Percentiles rank a stretch among this genome's conserved stretches.
These are phyloP conservation scores for Penicillium dipodomyicola DNA, from an alignment of 495 filamentous ascomycete genomes.

Conservation along the genomic window DNA sequence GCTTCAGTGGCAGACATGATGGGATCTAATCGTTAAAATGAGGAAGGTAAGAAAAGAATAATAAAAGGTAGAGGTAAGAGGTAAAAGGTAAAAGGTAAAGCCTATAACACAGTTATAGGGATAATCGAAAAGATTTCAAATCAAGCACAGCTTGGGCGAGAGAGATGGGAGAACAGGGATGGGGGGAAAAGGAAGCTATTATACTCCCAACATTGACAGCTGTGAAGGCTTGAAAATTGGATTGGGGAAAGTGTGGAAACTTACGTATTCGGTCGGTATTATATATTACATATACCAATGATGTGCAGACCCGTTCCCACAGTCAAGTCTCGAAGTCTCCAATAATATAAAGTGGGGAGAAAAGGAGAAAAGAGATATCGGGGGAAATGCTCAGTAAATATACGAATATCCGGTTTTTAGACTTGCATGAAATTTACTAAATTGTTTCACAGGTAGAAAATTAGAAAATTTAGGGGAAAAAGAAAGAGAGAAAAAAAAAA, in stretches of 20 bases:
- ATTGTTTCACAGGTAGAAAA: not conserved
- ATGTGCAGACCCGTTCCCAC: conserved; percentile 29
- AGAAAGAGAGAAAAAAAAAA: no score
- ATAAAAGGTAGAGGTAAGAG: conserved; percentile 31
- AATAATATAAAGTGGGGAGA: conserved; percentile 9
- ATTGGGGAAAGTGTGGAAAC: conserved; percentile 12
- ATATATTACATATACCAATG: conserved; percentile 16
- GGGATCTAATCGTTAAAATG: conserved; percentile 12
- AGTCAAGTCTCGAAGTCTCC: conserved; percentile 14
- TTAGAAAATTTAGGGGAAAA: no score
- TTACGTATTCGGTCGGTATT: conserved; percentile 13
- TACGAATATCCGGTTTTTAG: not conserved
- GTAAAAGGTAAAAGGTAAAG: conserved; percentile 4
- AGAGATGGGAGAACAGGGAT: conserved; percentile 23
- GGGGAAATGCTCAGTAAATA: not conserved
- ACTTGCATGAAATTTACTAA: no score
- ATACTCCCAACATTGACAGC: conserved; percentile 19
- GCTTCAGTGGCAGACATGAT: conserved; percentile 34
- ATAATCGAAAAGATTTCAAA: conserved; percentile 17
- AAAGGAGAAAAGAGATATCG: not conserved
- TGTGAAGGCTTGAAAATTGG: conserved; percentile 2
- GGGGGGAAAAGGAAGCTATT: conserved; percentile 18
- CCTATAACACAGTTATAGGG: conserved; percentile 30
- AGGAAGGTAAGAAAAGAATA: conserved; percentile 6
- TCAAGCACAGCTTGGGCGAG: conserved; percentile 26